phyloP scores from a whole-genome alignment of 2,329 filamentous ascomycete species.

The Neofusicoccum sp. region DNA sequence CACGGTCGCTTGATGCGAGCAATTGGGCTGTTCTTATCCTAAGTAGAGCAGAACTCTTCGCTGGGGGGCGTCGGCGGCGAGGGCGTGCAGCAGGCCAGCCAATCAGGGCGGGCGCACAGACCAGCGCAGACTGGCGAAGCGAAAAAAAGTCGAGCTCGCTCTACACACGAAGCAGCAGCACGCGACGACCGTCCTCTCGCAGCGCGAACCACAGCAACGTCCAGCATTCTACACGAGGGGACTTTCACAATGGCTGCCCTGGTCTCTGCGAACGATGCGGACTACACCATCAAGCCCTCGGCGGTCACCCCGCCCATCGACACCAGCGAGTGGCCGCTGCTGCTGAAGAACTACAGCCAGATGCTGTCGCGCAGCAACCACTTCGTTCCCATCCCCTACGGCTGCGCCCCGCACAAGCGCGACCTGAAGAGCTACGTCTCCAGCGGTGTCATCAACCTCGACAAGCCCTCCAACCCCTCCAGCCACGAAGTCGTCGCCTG shows the following conservation, averaged over 20 bases:
- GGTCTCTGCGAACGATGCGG: slow-evolving; percentile 53
- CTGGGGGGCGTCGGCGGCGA: too few species aligned
- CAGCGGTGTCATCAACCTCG: slow-evolving; percentile 96
- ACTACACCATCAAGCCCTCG: slow-evolving; percentile 91
- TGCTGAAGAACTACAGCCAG: slow-evolving; percentile 95
- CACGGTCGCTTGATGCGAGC: too few species aligned
- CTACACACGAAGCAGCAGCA: background rate
- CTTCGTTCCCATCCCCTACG: slow-evolving; percentile 94
- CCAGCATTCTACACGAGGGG: slow-evolving; percentile 17
- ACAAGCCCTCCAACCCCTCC: slow-evolving; percentile 96
- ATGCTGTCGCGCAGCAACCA: slow-evolving; percentile 92
- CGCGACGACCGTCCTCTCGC: slow-evolving; percentile 7
- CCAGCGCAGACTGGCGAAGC: slow-evolving; percentile 8
- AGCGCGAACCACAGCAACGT: slow-evolving; percentile 17
- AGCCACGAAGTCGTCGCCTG: slow-evolving; percentile 98
- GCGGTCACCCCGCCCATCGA: slow-evolving; percentile 70
- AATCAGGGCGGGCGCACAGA: slow-evolving; percentile 10
- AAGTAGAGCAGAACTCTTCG: too few species aligned
- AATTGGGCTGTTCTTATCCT: too few species aligned
- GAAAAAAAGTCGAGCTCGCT: slow-evolving; percentile 18
- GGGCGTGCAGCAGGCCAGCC: background rate
- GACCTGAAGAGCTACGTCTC: slow-evolving; percentile 97
- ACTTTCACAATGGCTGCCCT: slow-evolving; percentile 19
- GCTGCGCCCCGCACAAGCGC: slow-evolving; percentile 85
- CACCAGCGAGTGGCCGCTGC: slow-evolving; percentile 86